A percentile compares a stretch with the other conserved stretches of the same genome.
These are phyloP conservation scores for Zymoseptoria tritici DNA, from an alignment of 2,329 filamentous ascomycete species.

Conservation along the genomic window DNA sequence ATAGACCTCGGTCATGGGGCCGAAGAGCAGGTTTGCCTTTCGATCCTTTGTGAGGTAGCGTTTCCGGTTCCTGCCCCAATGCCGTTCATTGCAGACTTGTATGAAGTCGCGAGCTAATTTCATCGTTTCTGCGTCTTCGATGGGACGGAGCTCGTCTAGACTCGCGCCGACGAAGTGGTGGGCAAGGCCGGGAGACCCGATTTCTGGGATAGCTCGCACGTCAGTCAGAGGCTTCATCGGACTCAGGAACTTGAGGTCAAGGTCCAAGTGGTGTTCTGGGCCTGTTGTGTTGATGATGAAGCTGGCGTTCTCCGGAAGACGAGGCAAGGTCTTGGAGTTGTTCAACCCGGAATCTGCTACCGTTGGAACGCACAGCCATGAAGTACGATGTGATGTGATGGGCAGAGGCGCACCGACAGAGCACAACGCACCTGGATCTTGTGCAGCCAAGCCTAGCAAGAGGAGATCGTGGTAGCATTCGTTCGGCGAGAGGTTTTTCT, in stretches of 20 bases:
- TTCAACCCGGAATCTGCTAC: slow-evolving; percentile 29
- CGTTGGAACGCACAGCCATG: slow-evolving; percentile 27
- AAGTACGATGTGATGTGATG: slow-evolving; percentile 12
- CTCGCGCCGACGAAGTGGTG: not conserved
- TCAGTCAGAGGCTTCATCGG: slow-evolving; percentile 11
- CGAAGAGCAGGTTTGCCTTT: slow-evolving; percentile 29
- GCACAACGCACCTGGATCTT: slow-evolving; percentile 36
- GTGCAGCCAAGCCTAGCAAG: slow-evolving; percentile 34
- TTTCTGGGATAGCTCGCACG: not conserved
- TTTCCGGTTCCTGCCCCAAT: slow-evolving; percentile 26
- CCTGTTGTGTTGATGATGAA: slow-evolving; percentile 24
- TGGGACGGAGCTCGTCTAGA: not conserved
- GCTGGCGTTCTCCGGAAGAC: slow-evolving; percentile 15
- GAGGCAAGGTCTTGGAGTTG: slow-evolving; percentile 27
- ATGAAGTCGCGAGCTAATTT: slow-evolving; percentile 31
- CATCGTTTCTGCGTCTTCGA: slow-evolving; percentile 18
- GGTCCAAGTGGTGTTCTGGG: slow-evolving; percentile 33
- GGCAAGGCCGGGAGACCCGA: not conserved
- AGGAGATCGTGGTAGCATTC: slow-evolving; percentile 37
- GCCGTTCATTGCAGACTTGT: slow-evolving; percentile 24
- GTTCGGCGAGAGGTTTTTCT: slow-evolving; percentile 26
- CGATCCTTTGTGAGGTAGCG: slow-evolving; percentile 27
- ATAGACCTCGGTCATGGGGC: slow-evolving; percentile 36
- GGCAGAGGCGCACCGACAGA: slow-evolving; percentile 27
- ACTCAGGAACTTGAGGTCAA: slow-evolving; percentile 35